phyloP scores from a whole-genome alignment of 148 eudicot species.

The Chenopodium album region DNA sequence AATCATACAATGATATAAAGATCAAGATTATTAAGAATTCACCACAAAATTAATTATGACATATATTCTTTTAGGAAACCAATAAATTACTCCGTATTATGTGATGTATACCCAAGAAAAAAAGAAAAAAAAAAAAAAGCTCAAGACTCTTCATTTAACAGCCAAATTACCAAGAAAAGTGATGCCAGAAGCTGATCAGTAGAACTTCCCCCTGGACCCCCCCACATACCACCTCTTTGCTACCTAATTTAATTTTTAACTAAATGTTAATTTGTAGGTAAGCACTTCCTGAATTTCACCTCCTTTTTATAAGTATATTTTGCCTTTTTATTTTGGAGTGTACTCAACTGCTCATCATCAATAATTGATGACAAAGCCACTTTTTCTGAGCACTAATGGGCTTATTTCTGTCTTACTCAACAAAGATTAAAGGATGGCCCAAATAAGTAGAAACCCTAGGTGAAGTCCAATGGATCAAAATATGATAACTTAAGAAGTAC shows the following conservation, averaged over 20 bases:
- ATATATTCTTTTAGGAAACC: too few species aligned
- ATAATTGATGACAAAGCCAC: conserved; percentile 14
- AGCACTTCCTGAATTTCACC: conserved; percentile 7
- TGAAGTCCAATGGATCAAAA: conserved; percentile 1
- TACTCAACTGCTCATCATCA: background rate
- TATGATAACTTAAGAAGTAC: background rate
- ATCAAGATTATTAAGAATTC: too few species aligned
- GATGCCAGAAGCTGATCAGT: conserved; percentile 7
- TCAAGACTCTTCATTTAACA: background rate
- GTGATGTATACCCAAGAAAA: background rate
- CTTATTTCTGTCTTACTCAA: background rate
- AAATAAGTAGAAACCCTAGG: background rate
- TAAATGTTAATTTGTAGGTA: conserved; percentile 8
- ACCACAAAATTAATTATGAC: too few species aligned
- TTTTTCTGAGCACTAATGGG: conserved; percentile 10
- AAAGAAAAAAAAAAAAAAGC: background rate
- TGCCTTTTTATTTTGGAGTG: background rate
- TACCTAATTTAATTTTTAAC: conserved; percentile 27
- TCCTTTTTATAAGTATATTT: background rate
- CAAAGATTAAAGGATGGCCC: conserved; percentile 9
- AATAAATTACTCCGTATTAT: too few species aligned
- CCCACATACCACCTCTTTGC: background rate
- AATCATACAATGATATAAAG: too few species aligned
- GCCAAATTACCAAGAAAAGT: background rate
- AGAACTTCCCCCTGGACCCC: background rate